Evolutionary conservation across 108 stramenopile genomes (phyloP).

Genomic region (Aurantiochytrium sp.): DNA sequence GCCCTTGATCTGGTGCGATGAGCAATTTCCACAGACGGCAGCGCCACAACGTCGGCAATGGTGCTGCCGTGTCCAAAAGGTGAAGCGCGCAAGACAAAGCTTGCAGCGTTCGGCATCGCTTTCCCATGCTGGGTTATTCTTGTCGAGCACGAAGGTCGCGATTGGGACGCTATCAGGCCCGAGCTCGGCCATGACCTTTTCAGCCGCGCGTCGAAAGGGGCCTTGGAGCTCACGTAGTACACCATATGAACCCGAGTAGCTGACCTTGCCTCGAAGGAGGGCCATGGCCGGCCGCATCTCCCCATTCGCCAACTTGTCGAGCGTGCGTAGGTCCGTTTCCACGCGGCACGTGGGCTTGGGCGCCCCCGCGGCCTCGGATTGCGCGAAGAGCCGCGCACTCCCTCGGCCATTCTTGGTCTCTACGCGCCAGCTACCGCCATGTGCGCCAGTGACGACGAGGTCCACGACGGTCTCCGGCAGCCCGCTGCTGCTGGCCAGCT

Average conservation of each 20-base stretch:
- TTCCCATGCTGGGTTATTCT: neutral
- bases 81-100: slow-evolving; percentile 15
- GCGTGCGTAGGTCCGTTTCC: neutral
- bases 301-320: neutral
- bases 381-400: neutral
- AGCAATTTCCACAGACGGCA: slow-evolving; percentile 21
- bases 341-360: neutral
- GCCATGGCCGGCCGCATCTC: neutral
- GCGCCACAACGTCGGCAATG: slow-evolving; percentile 32
- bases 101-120: slow-evolving; percentile 11
- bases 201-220: neutral
- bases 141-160: neutral
- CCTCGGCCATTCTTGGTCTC: neutral
- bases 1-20: neutral
- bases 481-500: neutral
- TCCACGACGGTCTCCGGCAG: neutral
- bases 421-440: neutral
- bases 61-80: slow-evolving; percentile 14
- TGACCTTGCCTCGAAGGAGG: neutral
- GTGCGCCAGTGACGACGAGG: neutral
- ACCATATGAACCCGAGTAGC: neutral
- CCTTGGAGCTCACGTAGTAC: neutral
- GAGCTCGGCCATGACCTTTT: neutral
- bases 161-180: neutral
- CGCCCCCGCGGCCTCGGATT: neutral